phyloP scores from a whole-genome alignment of 768 basidiomycete species.

The Suillus sp. region DNA sequence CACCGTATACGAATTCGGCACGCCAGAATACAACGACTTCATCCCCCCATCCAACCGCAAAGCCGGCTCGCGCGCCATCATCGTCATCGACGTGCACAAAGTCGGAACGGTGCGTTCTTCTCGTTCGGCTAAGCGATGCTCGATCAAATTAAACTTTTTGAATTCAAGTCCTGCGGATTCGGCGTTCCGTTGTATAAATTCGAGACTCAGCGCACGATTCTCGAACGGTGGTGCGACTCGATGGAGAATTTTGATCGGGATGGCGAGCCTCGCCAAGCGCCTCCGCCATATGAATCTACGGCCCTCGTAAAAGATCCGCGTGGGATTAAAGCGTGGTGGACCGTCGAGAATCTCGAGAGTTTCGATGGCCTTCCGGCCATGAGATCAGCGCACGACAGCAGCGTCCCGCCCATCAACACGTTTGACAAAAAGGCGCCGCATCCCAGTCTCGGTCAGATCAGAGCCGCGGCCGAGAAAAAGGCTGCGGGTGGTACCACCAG shows the following conservation, averaged over 20 bases:
- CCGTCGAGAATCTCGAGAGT: constrained; percentile 47
- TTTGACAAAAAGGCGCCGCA: constrained; percentile 22
- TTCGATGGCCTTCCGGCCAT: constrained; percentile 61
- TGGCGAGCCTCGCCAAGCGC: background rate
- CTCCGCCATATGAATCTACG: constrained; percentile 10
- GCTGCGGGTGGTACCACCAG: background rate
- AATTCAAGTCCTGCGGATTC: constrained; percentile 63
- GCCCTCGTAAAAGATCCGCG: constrained; percentile 25
- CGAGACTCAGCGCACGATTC: constrained; percentile 53
- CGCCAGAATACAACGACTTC: constrained; percentile 56
- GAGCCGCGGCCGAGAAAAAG: background rate
- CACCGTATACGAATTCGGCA: constrained; percentile 61
- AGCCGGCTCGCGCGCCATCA: constrained; percentile 60
- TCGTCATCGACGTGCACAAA: constrained; percentile 62
- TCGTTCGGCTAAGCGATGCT: background rate
- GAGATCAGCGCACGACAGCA: constrained; percentile 28
- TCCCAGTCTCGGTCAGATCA: constrained; percentile 1
- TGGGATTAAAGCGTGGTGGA: constrained; percentile 62
- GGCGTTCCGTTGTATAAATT: constrained; percentile 63
- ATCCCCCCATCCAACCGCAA: constrained; percentile 49
- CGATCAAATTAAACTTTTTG: background rate
- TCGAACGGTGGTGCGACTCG: constrained; percentile 46
- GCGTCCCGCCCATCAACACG: constrained; percentile 21
- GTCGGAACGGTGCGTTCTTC: constrained; percentile 46
- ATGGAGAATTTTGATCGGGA: constrained; percentile 46